Evolutionary conservation across 1,284 basidiomycete genomes (phyloP).

Genomic region (Austroboletus niveus): DNA sequence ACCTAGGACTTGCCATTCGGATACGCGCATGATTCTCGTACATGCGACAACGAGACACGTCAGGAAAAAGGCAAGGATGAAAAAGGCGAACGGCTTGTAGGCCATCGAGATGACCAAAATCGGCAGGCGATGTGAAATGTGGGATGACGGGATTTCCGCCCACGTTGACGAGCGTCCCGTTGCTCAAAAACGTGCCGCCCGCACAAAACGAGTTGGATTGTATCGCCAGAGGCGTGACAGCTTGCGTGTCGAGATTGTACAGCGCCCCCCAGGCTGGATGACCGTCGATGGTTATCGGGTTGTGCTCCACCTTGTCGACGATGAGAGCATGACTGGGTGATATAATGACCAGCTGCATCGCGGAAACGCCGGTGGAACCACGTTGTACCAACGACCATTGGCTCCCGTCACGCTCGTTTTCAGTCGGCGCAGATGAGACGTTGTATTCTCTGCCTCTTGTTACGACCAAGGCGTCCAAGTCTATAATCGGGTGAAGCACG

Average conservation of each 20-base stretch:
- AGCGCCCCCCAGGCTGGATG: conserved; percentile 79
- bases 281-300: conserved; percentile 66
- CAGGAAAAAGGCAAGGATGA: conserved; percentile 58
- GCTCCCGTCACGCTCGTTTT: conserved; percentile 4
- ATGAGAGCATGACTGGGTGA: conserved; percentile 70
- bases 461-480: conserved; percentile 68
- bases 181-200: conserved; percentile 72
- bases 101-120: conserved; percentile 75
- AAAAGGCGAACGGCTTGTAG: conserved; percentile 74
- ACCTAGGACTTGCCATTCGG: conserved; percentile 70
- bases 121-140: conserved; percentile 57
- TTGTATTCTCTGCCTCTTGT: conserved; percentile 37
- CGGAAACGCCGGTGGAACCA: conserved; percentile 75
- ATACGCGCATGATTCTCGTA: conserved; percentile 64
- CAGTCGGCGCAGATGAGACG: background rate
- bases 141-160: conserved; percentile 76
- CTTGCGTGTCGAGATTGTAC: conserved; percentile 65
- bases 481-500: conserved; percentile 39
- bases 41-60: conserved; percentile 52
- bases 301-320: conserved; percentile 84
- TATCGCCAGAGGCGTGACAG: conserved; percentile 61
- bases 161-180: conserved; percentile 74
- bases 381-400: conserved; percentile 53
- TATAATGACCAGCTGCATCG: conserved; percentile 77
- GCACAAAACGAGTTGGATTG: conserved; percentile 88